These are phyloP conservation scores for Trapa bicornis DNA, from an alignment of 345 rosid species.

Conservation along the genomic window DNA sequence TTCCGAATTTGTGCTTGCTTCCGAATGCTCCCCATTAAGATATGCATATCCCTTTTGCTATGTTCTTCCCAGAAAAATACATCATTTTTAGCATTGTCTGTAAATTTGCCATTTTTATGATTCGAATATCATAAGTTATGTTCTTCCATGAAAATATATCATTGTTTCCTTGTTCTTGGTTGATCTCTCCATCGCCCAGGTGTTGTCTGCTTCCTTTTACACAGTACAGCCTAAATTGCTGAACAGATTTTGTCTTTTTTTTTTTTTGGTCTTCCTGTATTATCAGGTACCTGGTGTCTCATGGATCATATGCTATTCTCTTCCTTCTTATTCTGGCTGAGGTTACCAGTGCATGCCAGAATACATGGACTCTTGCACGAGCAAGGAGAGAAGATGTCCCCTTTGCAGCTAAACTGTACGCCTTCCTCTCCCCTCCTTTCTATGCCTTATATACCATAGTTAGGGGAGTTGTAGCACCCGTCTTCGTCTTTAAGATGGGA, in stretches of 20 bases:
- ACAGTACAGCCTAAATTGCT: too few species aligned
- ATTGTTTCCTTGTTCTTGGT: background rate
- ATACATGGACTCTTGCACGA: conserved; percentile 48
- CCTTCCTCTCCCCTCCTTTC: conserved; percentile 38
- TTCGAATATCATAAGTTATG: background rate
- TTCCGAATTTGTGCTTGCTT: too few species aligned
- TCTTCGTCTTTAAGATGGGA: conserved; percentile 40
- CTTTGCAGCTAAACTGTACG: conserved; percentile 33
- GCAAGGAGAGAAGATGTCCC: conserved; percentile 27
- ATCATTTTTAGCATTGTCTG: too few species aligned
- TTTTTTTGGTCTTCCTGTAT: too few species aligned
- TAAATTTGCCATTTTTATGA: background rate
- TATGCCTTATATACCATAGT: conserved; percentile 40
- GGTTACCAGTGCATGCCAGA: conserved; percentile 69
- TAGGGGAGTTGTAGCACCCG: conserved; percentile 57
- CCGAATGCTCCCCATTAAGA: background rate
- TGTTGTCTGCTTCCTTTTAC: background rate
- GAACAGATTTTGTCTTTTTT: background rate
- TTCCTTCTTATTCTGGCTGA: conserved; percentile 58
- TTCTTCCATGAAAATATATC: background rate
- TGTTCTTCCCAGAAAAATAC: background rate
- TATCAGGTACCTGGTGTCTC: conserved; percentile 22
- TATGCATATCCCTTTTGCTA: background rate
- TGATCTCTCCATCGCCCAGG: too few species aligned
- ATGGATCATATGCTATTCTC: conserved; percentile 53